A percentile compares a stretch with the other conserved stretches of the same genome.
These are phyloP conservation scores for Aspergillus sp. DNA, from an alignment of 2,329 filamentous ascomycete genomes.

Conservation along the genomic window DNA sequence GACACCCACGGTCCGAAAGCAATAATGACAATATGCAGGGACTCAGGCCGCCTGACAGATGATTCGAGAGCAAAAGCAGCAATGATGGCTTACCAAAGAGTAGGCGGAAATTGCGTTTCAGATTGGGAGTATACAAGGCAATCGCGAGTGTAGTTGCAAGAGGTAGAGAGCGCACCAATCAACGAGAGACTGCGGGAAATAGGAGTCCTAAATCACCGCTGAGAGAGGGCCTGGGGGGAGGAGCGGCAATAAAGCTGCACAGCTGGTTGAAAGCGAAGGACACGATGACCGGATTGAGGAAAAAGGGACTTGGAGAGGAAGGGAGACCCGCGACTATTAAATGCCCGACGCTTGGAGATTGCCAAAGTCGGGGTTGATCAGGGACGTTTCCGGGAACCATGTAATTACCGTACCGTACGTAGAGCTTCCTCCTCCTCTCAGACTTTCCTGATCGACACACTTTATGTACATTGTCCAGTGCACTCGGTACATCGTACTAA, in stretches of 20 bases:
- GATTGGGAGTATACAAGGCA: constrained; percentile 5
- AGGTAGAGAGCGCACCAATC: constrained; percentile 10
- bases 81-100: constrained; percentile 7
- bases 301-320: constrained; percentile 3
- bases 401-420: neutral
- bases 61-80: neutral
- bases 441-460: no score
- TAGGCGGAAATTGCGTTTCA: constrained; percentile 2
- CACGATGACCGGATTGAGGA: constrained; percentile 8
- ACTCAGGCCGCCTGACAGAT: neutral
- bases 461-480: no score
- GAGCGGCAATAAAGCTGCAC: constrained; percentile 4
- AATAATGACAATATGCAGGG: neutral
- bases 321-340: constrained; percentile 1
- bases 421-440: no score
- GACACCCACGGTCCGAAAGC: neutral
- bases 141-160: neutral
- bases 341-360: neutral
- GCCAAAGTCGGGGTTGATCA: neutral
- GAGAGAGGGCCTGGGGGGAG: constrained; percentile 1
- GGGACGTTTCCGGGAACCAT: neutral
- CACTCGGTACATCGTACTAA: no score
- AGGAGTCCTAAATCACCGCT: constrained; percentile 8
- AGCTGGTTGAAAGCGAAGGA: constrained; percentile 6
- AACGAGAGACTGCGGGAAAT: constrained; percentile 18